Evolutionary conservation across 108 stramenopile species (phyloP), one percentile per base, ranked within the genome.

Genomic region (Fragilaria radians): DNA sequence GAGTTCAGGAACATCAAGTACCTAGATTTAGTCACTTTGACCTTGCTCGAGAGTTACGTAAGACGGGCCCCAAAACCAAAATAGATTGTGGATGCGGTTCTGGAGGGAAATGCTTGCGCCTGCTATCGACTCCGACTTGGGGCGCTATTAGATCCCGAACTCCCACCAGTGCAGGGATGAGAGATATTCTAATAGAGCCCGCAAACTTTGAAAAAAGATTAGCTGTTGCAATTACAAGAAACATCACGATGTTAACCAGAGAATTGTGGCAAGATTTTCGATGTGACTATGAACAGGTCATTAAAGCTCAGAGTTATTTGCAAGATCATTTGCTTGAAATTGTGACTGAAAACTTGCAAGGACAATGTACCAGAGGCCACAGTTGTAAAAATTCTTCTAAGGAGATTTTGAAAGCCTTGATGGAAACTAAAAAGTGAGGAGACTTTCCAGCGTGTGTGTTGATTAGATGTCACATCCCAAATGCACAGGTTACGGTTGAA

Each of bases 161-260:
- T 4, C 71, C 67, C 61, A 92, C 90, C 22, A 81, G 80, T 32
- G 90, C 90, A 32, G 90, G 90, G 7, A 92, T 92, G 90, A 49
- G 63, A 45, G 59, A 73, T 18, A 72, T 92, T n/a, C 62, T 52
- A 32, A 32, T 28, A 0, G 66, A 77, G 7, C 52, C 49, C 4
- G 49, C 53, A 22, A 36, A 18, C 26, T 17, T 9, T n/a, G 55
- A 54, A 4, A 54, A 5, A 18, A 5, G 9, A 5, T 17, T n/a
- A 1, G 22, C 51, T 33, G 2, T 23, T 21, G 11, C 28, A 18
- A 5, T 34, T 14, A 32, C 27, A 18, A 61, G 45, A 14, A 27
- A 53, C 5, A 55, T 17, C 21, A 28, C 51, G 0, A 31, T 32
- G 32, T 31, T 64, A n/a, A 17, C 22, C 11, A 42, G 48, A 23